A percentile compares a stretch with the other conserved stretches of the same genome.
Evolutionary conservation across 1,284 basidiomycete genomes (phyloP).

Genomic region (Austroboletus novae-zelandiae): DNA sequence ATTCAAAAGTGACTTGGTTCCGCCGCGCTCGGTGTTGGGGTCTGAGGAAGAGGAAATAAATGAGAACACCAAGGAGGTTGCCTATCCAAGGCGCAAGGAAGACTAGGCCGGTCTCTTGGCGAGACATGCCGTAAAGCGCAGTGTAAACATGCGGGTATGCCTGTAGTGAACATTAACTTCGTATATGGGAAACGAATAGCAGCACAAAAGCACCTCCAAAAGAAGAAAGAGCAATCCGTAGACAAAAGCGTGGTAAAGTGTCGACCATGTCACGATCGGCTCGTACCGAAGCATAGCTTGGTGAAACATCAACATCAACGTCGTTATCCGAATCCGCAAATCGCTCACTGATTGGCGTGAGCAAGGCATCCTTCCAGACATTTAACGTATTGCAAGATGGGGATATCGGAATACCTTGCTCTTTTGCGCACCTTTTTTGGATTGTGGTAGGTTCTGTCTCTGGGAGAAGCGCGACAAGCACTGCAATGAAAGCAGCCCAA

Average conservation of each 20-base stretch:
- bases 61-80: slow-evolving; percentile 23
- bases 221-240: slow-evolving; percentile 30
- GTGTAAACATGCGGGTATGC: slow-evolving; percentile 27
- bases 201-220: slow-evolving; percentile 19
- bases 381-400: slow-evolving; percentile 19
- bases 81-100: slow-evolving; percentile 26
- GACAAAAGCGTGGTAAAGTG: slow-evolving; percentile 28
- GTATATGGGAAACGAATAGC: not conserved
- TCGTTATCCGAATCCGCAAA: not conserved
- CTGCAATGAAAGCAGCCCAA: slow-evolving; percentile 22
- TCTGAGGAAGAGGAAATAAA: slow-evolving; percentile 27
- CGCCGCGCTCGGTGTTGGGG: slow-evolving; percentile 18
- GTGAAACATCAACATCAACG: not conserved
- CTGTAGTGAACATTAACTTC: slow-evolving; percentile 7
- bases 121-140: slow-evolving; percentile 23
- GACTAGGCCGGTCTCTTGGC: slow-evolving; percentile 20
- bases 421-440: slow-evolving; percentile 13
- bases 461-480: slow-evolving; percentile 16
- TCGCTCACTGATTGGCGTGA: slow-evolving; percentile 21
- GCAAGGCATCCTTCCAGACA: slow-evolving; percentile 18
- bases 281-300: slow-evolving; percentile 26
- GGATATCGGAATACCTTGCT: slow-evolving; percentile 22
- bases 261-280: slow-evolving; percentile 29
- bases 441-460: slow-evolving; percentile 25
- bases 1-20: slow-evolving; percentile 8